Evolutionary conservation across 352 stramenopile species (phyloP), one percentile per base, ranked within the genome.

Genomic region (Phytopythium sindhum): DNA sequence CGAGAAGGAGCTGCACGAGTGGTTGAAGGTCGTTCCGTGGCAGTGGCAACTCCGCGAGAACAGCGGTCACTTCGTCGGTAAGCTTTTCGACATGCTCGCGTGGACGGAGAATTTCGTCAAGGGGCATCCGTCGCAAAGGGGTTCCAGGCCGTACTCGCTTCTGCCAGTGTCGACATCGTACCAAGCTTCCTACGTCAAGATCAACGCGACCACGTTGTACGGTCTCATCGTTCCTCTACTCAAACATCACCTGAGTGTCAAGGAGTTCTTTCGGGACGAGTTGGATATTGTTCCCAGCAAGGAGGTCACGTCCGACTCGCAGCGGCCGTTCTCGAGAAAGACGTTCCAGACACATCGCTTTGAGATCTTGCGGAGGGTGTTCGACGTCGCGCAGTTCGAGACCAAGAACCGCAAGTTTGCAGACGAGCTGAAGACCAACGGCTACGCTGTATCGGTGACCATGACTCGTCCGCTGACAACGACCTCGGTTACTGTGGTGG

Each of bases 301-400:
- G 24, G 51, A 58, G 59, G 51, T 42, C 9, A 41, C 28, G 31
- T 29, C 57, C 0, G 37, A 54, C 26, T 14, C 35, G 21, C 8
- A 55, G 28, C 44, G n/a, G 5, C 35, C 37, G 23, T 60, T 60
- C 35, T 51, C 35, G 0, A 24, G 0, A 14, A 52, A 54, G 3
- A 54, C 59, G n/a, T 66, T 66, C 52, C 45, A 56, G 31, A 37
- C 17, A 7, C 35, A 60, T 17, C 37, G 41, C 2, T 57, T 23
- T 2, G 31, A 57, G 33, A 56, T 66, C 33, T 39, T 66, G 61
- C 21, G 51, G 2, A 37, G 52, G 42, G 52, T 56, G 24, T 66
- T 66, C 23, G 42, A n/a, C 12, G 51, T 66, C 28, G 26, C n/a
- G 14, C 37, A 56, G 53, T 61, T 66, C n/a, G 52, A 66, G 61